A percentile compares a stretch with the other conserved stretches of the same genome.
Conservation (phyloP, 2,329 filamentous ascomycete species). For the Curvularia sp. region DNA sequence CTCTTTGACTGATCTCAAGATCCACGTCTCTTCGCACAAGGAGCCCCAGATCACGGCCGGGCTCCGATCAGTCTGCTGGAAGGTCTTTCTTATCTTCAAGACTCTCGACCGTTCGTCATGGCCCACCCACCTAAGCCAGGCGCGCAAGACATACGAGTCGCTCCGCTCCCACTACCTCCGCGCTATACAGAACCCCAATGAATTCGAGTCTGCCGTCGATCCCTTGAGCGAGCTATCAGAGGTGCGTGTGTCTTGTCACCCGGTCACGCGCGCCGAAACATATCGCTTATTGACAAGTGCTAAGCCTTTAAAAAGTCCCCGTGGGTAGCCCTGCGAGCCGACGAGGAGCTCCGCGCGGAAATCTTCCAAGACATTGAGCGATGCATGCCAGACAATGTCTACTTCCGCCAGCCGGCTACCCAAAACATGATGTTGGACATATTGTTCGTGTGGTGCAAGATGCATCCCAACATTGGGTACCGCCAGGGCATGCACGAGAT, state of each 20-base stretch:
- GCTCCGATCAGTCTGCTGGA: slow-evolving; percentile 90
- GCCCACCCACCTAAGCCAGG: slow-evolving; percentile 70
- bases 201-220: slow-evolving; percentile 76
- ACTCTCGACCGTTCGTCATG: slow-evolving; percentile 70
- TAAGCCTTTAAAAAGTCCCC: slow-evolving; percentile 74
- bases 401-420: slow-evolving; percentile 80
- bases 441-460: slow-evolving; percentile 92
- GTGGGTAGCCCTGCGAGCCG: slow-evolving; percentile 84
- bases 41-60: slow-evolving; percentile 62
- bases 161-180: slow-evolving; percentile 77
- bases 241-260: slow-evolving; percentile 53
- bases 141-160: slow-evolving; percentile 75
- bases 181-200: slow-evolving; percentile 84
- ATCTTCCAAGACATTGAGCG: slow-evolving; percentile 94
- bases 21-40: slow-evolving; percentile 47
- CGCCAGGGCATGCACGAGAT: slow-evolving; percentile 99
- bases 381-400: slow-evolving; percentile 86
- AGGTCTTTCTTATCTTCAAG: slow-evolving; percentile 83
- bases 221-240: slow-evolving; percentile 83
- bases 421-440: slow-evolving; percentile 87
- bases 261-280: slow-evolving; percentile 26
- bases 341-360: slow-evolving; percentile 84
- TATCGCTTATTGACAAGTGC: slow-evolving; percentile 53
- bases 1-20: slow-evolving; percentile 49
- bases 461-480: slow-evolving; percentile 86